Evolutionary conservation across 2,329 filamentous ascomycete species (phyloP).

Genomic region (Ciborinia camelliae): DNA sequence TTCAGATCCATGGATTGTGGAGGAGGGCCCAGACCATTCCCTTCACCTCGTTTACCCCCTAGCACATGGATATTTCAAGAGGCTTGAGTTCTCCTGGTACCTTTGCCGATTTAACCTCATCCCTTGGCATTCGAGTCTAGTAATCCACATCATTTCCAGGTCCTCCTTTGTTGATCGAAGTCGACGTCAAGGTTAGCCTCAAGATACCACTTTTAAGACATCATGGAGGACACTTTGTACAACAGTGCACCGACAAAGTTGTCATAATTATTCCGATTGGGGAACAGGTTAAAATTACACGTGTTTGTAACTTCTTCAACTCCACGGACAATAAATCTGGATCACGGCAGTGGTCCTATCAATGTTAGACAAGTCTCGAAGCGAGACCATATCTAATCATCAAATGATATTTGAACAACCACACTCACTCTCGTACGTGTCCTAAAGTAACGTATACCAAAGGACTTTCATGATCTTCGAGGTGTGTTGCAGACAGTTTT

Average conservation of each 20-base stretch:
- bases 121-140: neutral
- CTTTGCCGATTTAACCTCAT: neutral
- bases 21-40: slow-evolving; percentile 8
- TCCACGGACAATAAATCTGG: slow-evolving; percentile 4
- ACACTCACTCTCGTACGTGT: slow-evolving; percentile 4
- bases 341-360: slow-evolving; percentile 16
- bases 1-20: neutral
- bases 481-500: neutral
- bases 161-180: neutral
- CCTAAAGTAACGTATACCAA: slow-evolving; percentile 4
- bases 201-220: neutral
- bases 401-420: slow-evolving; percentile 11
- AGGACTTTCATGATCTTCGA: slow-evolving; percentile 2
- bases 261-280: slow-evolving; percentile 14
- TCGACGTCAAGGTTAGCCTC: neutral
- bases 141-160: neutral
- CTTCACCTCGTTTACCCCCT: neutral
- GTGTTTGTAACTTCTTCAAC: slow-evolving; percentile 12
- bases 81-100: neutral
- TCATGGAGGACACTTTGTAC: slow-evolving; percentile 13
- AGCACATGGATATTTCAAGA: neutral
- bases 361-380: slow-evolving; percentile 19
- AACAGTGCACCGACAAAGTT: slow-evolving; percentile 10
- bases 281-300: slow-evolving; percentile 15
- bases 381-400: slow-evolving; percentile 9